A percentile compares a stretch with the other conserved stretches of the same genome.
These are phyloP conservation scores for Colletotrichum spinosum DNA, from an alignment of 2,329 filamentous ascomycete species.

Conservation along the genomic window DNA sequence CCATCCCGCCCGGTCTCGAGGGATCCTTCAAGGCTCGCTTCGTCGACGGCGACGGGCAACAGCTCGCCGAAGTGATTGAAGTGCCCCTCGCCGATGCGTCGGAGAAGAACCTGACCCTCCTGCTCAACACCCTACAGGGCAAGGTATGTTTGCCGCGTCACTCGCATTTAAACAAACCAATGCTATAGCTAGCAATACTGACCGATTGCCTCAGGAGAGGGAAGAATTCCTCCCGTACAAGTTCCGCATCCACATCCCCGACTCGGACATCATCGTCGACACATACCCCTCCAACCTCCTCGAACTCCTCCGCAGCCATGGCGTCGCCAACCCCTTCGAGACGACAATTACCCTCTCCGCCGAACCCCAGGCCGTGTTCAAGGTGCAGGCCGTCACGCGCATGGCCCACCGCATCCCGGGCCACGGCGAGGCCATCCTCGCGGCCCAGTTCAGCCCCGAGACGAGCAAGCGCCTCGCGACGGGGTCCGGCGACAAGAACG, in stretches of 20 bases:
- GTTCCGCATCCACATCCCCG: constrained; percentile 70
- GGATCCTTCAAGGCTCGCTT: constrained; percentile 90
- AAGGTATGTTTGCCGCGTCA: constrained; percentile 64
- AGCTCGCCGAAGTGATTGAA: constrained; percentile 76
- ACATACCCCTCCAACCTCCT: constrained; percentile 67
- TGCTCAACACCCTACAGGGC: constrained; percentile 86
- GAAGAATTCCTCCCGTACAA: constrained; percentile 72
- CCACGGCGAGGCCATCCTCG: constrained; percentile 90
- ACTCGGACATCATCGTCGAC: constrained; percentile 64
- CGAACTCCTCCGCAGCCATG: constrained; percentile 65
- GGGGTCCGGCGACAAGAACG: constrained; percentile 91
- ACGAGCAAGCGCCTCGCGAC: constrained; percentile 84
- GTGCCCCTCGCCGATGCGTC: constrained; percentile 87
- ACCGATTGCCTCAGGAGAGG: constrained; percentile 52
- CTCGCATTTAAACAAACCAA: neutral
- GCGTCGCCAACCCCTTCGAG: constrained; percentile 69
- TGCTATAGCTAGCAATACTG: neutral
- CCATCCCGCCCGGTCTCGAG: constrained; percentile 74
- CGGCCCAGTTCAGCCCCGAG: constrained; percentile 85
- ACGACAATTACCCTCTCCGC: constrained; percentile 67
- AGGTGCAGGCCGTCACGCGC: constrained; percentile 90
- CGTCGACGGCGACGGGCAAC: constrained; percentile 80
- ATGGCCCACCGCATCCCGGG: constrained; percentile 90
- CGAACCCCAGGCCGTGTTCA: constrained; percentile 91
- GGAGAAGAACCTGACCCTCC: constrained; percentile 88